phyloP scores from a whole-genome alignment of 1,284 basidiomycete genomes.

The Ceratobasidium sp. region DNA sequence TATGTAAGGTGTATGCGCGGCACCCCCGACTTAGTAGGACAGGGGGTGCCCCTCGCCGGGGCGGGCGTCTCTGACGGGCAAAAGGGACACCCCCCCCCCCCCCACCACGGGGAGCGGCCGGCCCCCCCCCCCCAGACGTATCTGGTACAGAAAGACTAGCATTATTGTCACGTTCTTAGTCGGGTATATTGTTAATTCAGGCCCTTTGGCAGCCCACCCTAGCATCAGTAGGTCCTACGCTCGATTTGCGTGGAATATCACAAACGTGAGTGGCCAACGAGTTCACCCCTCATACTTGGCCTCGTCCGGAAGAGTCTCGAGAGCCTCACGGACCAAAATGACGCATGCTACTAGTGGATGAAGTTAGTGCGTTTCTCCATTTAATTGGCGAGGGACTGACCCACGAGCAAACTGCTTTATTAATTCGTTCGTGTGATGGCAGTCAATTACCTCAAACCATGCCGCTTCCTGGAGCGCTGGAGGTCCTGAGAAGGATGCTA shows the following conservation, averaged over 20 bases:
- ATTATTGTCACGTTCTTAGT: background rate
- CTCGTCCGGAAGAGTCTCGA: constrained; percentile 9
- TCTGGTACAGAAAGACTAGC: background rate
- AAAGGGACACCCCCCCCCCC: no score
- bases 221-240: constrained; percentile 14
- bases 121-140: no score
- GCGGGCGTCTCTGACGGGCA: no score
- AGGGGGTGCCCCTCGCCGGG: no score
- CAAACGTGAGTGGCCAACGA: constrained; percentile 11
- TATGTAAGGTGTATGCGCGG: no score
- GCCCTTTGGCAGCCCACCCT: background rate
- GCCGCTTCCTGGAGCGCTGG: background rate
- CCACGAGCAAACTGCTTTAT: background rate
- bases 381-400: background rate
- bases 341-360: background rate
- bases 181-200: background rate
- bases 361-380: background rate
- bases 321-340: background rate
- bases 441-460: background rate
- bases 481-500: background rate
- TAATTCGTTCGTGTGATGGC: background rate
- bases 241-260: constrained; percentile 32
- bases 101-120: no score
- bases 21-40: no score
- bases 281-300: background rate